phyloP scores from a whole-genome alignment of 73 alveolate genomes.

The Paramecium pentaurelia region DNA sequence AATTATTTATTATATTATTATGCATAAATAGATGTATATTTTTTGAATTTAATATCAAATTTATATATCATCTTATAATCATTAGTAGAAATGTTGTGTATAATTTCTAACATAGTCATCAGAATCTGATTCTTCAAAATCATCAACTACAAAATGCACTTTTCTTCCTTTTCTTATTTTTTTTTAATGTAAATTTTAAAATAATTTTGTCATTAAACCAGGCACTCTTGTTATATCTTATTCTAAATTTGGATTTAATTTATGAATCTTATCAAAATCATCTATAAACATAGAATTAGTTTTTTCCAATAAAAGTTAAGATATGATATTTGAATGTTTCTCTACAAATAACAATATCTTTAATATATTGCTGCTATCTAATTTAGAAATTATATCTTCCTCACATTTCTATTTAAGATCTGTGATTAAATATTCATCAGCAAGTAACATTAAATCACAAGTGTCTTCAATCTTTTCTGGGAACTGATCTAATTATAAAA shows the following conservation, averaged over 20 bases:
- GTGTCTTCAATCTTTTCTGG: conserved; percentile 58
- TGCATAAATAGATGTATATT: too few relatives aligned
- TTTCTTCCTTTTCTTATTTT: conserved; percentile 41
- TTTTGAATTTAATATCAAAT: too few relatives aligned
- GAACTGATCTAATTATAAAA: not conserved
- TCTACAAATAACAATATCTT: conserved; percentile 19
- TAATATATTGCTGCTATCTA: conserved; percentile 41
- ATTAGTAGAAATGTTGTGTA: conserved; percentile 38
- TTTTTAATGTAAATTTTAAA: conserved; percentile 18
- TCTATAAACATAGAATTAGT: conserved; percentile 47
- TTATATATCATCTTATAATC: not conserved
- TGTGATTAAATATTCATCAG: conserved; percentile 58
- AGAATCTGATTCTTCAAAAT: conserved; percentile 12
- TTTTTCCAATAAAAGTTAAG: not conserved
- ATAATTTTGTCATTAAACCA: conserved; percentile 58
- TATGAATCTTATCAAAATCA: conserved; percentile 41
- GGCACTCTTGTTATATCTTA: conserved; percentile 54
- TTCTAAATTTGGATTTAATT: conserved; percentile 50
- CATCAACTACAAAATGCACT: conserved; percentile 49
- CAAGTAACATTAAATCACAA: conserved; percentile 53
- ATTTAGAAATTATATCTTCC: conserved; percentile 60
- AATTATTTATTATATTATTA: too few relatives aligned
- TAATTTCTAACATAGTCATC: conserved; percentile 33
- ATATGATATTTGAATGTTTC: conserved; percentile 14
- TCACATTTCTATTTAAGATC: conserved; percentile 58